Evolutionary conservation across 164 flowering plant genomes (phyloP).

Genomic region (Pachysandra terminalis): DNA sequence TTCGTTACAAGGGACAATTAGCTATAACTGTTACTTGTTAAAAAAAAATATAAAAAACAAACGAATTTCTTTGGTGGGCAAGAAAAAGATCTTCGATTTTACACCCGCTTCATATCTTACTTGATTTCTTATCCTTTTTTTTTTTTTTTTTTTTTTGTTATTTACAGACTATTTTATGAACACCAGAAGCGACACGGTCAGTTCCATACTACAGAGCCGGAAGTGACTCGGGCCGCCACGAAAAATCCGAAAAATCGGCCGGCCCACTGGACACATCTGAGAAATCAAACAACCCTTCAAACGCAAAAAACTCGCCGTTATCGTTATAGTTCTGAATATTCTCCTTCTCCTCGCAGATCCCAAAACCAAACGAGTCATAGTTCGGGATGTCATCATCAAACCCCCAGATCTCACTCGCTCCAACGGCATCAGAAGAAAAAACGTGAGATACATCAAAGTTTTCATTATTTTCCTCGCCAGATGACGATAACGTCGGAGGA

Average conservation of each 20-base stretch:
- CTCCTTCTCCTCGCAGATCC: constrained; percentile 17
- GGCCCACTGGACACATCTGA: constrained; percentile 34
- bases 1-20: too few relatives aligned
- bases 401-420: constrained; percentile 39
- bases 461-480: constrained; percentile 16
- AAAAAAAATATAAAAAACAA: too few relatives aligned
- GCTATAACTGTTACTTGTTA: too few relatives aligned
- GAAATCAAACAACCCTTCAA: constrained; percentile 50
- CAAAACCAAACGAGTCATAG: constrained; percentile 38
- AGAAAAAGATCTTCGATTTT: too few relatives aligned
- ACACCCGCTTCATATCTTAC: too few relatives aligned
- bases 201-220: constrained; percentile 45
- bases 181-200: too few relatives aligned
- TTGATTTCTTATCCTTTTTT: too few relatives aligned
- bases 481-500: constrained; percentile 39
- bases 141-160: too few relatives aligned
- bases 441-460: constrained; percentile 10
- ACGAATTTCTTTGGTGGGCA: too few relatives aligned
- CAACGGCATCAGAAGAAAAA: constrained; percentile 16
- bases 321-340: background rate
- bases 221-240: constrained; percentile 39
- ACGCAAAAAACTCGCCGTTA: constrained; percentile 37
- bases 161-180: too few relatives aligned
- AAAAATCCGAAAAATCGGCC: constrained; percentile 34
- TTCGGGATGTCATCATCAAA: constrained; percentile 49